These are phyloP conservation scores for Cryptococcus hybrid DNA, from an alignment of 1,284 basidiomycete species.

Conservation along the genomic window DNA sequence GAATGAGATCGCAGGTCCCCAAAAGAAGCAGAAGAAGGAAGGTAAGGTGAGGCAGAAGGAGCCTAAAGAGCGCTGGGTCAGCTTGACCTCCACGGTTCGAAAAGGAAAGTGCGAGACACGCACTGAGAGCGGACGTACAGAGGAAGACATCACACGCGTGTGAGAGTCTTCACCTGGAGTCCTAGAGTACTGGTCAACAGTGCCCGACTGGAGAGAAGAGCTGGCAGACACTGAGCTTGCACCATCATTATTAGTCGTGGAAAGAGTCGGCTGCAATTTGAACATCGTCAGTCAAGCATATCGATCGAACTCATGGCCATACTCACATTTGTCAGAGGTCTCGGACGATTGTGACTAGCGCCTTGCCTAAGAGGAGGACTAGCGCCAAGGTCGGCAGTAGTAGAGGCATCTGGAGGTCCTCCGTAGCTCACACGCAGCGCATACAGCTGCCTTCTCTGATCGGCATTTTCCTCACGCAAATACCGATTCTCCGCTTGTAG, in stretches of 20 bases:
- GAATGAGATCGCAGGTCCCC: constrained; percentile 34
- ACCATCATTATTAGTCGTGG: not conserved
- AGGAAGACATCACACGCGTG: constrained; percentile 31
- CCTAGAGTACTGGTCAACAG: constrained; percentile 20
- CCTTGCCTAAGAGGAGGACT: constrained; percentile 17
- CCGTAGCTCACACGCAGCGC: constrained; percentile 18
- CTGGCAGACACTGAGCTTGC: not conserved
- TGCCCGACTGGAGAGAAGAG: constrained; percentile 2
- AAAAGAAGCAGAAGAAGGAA: constrained; percentile 27
- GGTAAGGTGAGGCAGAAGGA: constrained; percentile 39
- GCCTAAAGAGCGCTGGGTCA: constrained; percentile 20
- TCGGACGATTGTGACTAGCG: constrained; percentile 4
- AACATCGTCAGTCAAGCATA: not conserved
- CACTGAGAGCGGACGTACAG: constrained; percentile 19
- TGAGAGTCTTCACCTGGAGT: constrained; percentile 15
- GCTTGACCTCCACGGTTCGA: not conserved
- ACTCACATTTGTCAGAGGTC: constrained; percentile 8
- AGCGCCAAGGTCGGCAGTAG: constrained; percentile 1
- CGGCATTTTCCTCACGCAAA: constrained; percentile 43
- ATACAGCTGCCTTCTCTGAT: constrained; percentile 41
- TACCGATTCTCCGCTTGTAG: constrained; percentile 40
- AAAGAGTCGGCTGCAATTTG: not conserved
- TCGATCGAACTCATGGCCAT: not conserved
- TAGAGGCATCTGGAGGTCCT: constrained; percentile 2
- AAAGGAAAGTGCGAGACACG: not conserved